A percentile compares a stretch with the other conserved stretches of the same genome.
phyloP scores from a whole-genome alignment of 2,329 filamentous ascomycete species.

The Fusarium bactridioides region DNA sequence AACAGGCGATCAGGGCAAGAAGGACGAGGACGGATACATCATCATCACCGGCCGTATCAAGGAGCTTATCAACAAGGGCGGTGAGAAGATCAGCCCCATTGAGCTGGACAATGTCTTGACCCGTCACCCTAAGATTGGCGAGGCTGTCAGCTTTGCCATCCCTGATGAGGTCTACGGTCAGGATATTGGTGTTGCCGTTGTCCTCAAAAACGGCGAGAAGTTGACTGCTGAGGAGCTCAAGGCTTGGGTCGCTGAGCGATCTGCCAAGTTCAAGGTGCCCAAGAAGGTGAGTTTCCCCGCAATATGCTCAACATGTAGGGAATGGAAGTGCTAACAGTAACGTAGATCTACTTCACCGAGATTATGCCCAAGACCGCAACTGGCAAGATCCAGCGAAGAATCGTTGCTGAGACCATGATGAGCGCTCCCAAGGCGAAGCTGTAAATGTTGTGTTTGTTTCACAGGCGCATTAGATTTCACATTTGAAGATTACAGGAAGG shows the following conservation, averaged over 20 bases:
- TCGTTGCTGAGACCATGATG: constrained; percentile 86
- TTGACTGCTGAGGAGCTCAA: constrained; percentile 68
- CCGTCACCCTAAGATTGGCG: constrained; percentile 74
- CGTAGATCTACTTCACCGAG: constrained; percentile 79
- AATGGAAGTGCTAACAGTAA: background rate
- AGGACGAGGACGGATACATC: constrained; percentile 81
- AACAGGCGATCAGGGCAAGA: constrained; percentile 85
- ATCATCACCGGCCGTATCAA: constrained; percentile 92
- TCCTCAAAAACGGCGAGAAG: constrained; percentile 71
- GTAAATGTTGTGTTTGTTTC: constrained; percentile 45
- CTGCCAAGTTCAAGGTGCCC: constrained; percentile 86
- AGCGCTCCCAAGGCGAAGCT: constrained; percentile 66
- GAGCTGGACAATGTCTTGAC: constrained; percentile 85
- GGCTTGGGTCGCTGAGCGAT: constrained; percentile 71
- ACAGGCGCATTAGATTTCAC: background rate
- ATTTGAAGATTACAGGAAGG: background rate
- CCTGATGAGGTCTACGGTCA: constrained; percentile 85
- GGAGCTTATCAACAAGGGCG: constrained; percentile 90
- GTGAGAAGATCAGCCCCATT: constrained; percentile 89
- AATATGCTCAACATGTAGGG: background rate
- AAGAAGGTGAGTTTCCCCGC: constrained; percentile 69
- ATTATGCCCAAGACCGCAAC: constrained; percentile 93
- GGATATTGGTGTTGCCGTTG: constrained; percentile 79
- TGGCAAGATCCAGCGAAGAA: constrained; percentile 84
- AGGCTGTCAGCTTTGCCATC: constrained; percentile 85